Percentiles rank a stretch among this genome's conserved stretches.
phyloP scores from a whole-genome alignment of 2,329 filamentous ascomycete species.

The Trichoderma arundinaceum region DNA sequence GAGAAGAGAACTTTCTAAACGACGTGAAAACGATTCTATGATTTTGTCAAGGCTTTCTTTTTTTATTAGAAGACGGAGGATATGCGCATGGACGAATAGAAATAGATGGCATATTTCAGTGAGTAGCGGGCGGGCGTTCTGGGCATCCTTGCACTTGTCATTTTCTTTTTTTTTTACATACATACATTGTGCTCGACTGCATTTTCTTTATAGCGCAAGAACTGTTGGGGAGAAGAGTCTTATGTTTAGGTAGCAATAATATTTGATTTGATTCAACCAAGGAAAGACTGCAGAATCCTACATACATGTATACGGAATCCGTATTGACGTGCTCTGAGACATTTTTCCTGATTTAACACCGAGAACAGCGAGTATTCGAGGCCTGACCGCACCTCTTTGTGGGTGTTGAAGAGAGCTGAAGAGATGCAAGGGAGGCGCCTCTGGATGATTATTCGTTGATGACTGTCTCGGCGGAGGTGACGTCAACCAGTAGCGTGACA shows the following conservation, averaged over 20 bases:
- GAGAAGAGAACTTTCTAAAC: slow-evolving; percentile 60
- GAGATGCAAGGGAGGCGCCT: slow-evolving; percentile 14
- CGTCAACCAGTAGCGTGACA: slow-evolving; percentile 20
- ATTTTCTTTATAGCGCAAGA: neutral
- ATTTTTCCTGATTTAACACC: neutral
- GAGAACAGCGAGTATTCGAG: neutral
- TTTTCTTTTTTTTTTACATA: neutral
- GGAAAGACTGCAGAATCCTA: slow-evolving; percentile 5
- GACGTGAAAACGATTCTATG: slow-evolving; percentile 18
- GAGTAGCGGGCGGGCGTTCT: slow-evolving; percentile 20
- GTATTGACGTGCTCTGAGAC: neutral
- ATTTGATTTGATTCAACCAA: slow-evolving; percentile 12
- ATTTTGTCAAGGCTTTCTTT: slow-evolving; percentile 12
- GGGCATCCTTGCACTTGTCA: slow-evolving; percentile 7
- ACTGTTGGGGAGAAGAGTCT: neutral
- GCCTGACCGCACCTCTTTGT: slow-evolving; percentile 7
- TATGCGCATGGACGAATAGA: slow-evolving; percentile 17
- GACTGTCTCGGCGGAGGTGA: neutral
- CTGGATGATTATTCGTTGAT: slow-evolving; percentile 15
- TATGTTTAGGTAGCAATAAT: slow-evolving; percentile 6
- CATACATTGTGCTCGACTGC: neutral
- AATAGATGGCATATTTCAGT: slow-evolving; percentile 13
- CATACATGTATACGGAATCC: neutral
- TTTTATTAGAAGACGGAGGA: neutral
- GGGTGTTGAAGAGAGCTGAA: neutral